Conservation (phyloP, 306 rosid genomes). For the Quercus suber region DNA sequence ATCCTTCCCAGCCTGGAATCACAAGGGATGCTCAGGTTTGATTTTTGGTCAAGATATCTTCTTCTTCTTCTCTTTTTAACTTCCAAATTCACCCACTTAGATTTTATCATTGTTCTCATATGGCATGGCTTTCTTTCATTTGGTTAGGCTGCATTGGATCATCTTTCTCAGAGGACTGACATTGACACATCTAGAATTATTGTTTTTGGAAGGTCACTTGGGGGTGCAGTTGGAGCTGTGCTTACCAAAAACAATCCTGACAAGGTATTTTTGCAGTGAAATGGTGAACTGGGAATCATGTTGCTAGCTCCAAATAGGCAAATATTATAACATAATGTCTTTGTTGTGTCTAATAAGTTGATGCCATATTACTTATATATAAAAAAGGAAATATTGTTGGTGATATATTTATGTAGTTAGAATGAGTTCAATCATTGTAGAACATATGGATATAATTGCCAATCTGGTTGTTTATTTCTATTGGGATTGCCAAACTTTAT, state of each 20-base stretch:
- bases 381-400: too few relatives aligned
- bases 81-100: background rate
- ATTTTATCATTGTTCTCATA: background rate
- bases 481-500: background rate
- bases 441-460: too few relatives aligned
- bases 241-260: conserved; percentile 86
- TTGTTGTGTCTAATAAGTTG: too few relatives aligned
- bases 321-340: too few relatives aligned
- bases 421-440: too few relatives aligned
- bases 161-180: conserved; percentile 91
- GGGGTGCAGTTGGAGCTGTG: conserved; percentile 97
- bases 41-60: conserved; percentile 7
- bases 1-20: conserved; percentile 95
- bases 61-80: background rate
- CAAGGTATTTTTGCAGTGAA: conserved; percentile 53
- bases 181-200: conserved; percentile 85
- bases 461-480: background rate
- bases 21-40: conserved; percentile 89
- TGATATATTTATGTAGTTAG: too few relatives aligned
- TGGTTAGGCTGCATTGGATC: conserved; percentile 90
- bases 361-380: too few relatives aligned
- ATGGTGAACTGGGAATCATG: background rate
- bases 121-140: conserved; percentile 9
- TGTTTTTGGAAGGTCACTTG: conserved; percentile 98
- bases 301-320: background rate